A percentile compares a stretch with the other conserved stretches of the same genome.
These are phyloP conservation scores for Colletotrichum sp. DNA, from an alignment of 2,329 filamentous ascomycete genomes.

Conservation along the genomic window DNA sequence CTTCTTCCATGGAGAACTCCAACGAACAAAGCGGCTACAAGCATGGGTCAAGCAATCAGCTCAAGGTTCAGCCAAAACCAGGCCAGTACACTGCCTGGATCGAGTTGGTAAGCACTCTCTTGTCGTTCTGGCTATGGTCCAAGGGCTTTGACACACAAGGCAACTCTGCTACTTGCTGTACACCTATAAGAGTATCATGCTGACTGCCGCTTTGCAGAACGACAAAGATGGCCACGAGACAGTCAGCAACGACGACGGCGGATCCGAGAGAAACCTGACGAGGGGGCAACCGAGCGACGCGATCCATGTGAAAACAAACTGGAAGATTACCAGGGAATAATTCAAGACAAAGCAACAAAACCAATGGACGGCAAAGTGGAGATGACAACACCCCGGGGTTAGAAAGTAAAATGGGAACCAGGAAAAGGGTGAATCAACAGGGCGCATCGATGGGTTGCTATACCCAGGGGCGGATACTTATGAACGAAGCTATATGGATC, in stretches of 20 bases:
- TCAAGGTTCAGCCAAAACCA: conserved; percentile 5
- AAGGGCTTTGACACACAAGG: not conserved
- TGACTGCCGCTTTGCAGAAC: not conserved
- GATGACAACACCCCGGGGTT: not conserved
- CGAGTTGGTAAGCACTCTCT: conserved; percentile 16
- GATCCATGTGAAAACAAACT: conserved; percentile 25
- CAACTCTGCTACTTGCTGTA: not conserved
- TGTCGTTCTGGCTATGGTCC: not conserved
- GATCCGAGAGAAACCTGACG: conserved; percentile 27
- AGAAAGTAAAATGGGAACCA: not conserved
- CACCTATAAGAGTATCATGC: not conserved
- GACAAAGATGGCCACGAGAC: conserved; percentile 26
- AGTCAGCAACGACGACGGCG: conserved; percentile 25
- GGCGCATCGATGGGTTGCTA: not conserved
- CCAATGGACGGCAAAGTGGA: not conserved
- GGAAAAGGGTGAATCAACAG: not conserved
- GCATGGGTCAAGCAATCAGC: not conserved
- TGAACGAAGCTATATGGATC: not conserved
- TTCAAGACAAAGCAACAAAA: not conserved
- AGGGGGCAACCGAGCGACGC: not conserved
- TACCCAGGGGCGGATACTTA: not conserved
- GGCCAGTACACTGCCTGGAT: conserved; percentile 10
- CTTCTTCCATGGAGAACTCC: conserved; percentile 31
- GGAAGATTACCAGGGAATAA: conserved; percentile 13
- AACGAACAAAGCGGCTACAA: conserved; percentile 16